Base-by-base conservation (phyloP, 2,329 filamentous ascomycete species). In the Intubia oerlemansii region DNA sequence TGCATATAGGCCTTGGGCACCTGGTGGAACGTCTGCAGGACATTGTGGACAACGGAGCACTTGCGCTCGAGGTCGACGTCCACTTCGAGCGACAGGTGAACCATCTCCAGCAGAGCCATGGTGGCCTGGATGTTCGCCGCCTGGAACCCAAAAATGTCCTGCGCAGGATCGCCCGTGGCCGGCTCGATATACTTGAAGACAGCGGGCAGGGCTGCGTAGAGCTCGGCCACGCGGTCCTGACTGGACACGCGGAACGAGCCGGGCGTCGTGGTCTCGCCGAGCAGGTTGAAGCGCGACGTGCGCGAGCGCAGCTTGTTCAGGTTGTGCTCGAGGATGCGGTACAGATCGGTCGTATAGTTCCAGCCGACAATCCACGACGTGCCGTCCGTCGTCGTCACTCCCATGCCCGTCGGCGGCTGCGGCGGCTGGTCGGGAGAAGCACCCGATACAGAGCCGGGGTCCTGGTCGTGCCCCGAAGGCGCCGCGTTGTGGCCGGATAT, bases 291-390 rank as follows among this genome's bases (percentile, higher is more conserved):
- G 10, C 10, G 24, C 10, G 32, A 36, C 7, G 27, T n/a, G 9
- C 33, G 36, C 11, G 34, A 34, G 7, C 36, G 31, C 28, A 36
- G 27, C 30, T 34, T 35, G 32, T 32, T 28, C 5, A 36, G 31
- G 26, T 35, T 54, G 35, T 67, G 59, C 38, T 67, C 62, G 11
- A 68, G 43, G 7, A 66, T 50, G 5, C 61, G 54, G 38, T 66
- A 67, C 0, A 67, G 43, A 38, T 66, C 61, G 1, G 59, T 64
- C 6, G 54, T 59, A 33, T 64, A 65, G 41, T 66, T 67, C 59
- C 59, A 66, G 12, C 62, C 62, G 24, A 52, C 50, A 7, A 67
- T 43, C 62, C 62, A 67, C 32, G 26, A 22, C 14, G 28, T 16
- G 3, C 9, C 11, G 24, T n/a, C 12, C 12, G 16, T 4, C 8